Evolutionary conservation across 148 eudicot species (phyloP).

Genomic region (Simmondsia chinensis): DNA sequence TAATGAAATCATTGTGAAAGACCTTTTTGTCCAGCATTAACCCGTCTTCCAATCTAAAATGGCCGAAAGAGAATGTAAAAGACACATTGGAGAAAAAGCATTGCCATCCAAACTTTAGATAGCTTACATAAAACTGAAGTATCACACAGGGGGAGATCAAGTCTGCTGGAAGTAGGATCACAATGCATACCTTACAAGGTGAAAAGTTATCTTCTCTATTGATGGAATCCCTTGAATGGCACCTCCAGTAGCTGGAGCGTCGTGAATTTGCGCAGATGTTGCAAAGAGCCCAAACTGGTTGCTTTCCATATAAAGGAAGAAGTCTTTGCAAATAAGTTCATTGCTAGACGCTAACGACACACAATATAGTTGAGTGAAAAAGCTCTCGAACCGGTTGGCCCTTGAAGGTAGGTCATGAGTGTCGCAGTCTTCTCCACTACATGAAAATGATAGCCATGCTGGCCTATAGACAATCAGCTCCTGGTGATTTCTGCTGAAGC

Average conservation of each 20-base stretch:
- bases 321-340: constrained; percentile 91
- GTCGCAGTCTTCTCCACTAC: constrained; percentile 51
- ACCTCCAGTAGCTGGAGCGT: constrained; percentile 69
- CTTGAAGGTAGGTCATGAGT: constrained; percentile 49
- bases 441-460: constrained; percentile 77
- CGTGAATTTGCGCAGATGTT: constrained; percentile 83
- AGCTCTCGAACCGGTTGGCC: constrained; percentile 79
- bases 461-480: constrained; percentile 85
- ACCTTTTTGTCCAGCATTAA: constrained; percentile 73
- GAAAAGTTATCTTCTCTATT: constrained; percentile 82
- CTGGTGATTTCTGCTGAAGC: constrained; percentile 85
- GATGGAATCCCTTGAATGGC: constrained; percentile 85
- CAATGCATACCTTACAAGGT: constrained; percentile 66
- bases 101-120: background rate
- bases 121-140: constrained; percentile 6
- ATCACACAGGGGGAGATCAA: constrained; percentile 20
- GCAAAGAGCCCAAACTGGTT: constrained; percentile 83
- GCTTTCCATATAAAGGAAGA: constrained; percentile 72
- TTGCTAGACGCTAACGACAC: constrained; percentile 66
- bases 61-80: constrained; percentile 2
- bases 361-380: constrained; percentile 64
- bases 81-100: constrained; percentile 6
- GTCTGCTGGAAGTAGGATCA: constrained; percentile 17
- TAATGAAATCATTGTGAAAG: constrained; percentile 78
- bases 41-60: constrained; percentile 85